Conservation (phyloP, 2,329 filamentous ascomycete genomes). For the Septoria linicola region DNA sequence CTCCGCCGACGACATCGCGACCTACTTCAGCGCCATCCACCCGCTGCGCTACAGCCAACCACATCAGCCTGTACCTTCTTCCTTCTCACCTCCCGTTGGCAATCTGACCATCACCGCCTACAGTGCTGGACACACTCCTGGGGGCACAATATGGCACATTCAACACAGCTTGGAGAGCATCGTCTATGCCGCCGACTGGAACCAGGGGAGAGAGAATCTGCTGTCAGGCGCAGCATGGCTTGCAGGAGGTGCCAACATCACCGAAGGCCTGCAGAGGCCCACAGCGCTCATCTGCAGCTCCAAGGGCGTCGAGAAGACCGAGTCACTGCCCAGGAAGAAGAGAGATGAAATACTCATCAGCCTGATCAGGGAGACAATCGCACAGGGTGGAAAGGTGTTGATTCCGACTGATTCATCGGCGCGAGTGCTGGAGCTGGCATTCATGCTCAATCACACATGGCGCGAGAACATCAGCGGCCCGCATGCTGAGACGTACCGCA, state of each 20-base stretch:
- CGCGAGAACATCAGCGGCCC: conserved; percentile 49
- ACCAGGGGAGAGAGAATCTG: conserved; percentile 94
- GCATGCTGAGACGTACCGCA: conserved; percentile 49
- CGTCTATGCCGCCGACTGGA: conserved; percentile 97
- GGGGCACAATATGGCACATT: conserved; percentile 98
- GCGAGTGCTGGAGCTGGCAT: conserved; percentile 87
- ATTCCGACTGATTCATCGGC: conserved; percentile 95
- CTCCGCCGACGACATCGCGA: conserved; percentile 81
- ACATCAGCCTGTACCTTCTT: conserved; percentile 81
- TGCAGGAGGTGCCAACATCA: conserved; percentile 83
- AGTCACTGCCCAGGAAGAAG: conserved; percentile 66
- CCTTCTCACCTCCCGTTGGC: conserved; percentile 84
- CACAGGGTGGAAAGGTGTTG: conserved; percentile 82
- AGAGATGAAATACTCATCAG: conserved; percentile 82
- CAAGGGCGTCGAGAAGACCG: conserved; percentile 69
- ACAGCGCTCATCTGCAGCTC: conserved; percentile 93
- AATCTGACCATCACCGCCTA: conserved; percentile 94
- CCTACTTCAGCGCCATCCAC: conserved; percentile 87
- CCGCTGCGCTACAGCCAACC: conserved; percentile 96
- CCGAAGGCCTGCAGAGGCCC: conserved; percentile 88
- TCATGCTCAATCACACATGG: conserved; percentile 91
- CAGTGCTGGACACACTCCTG: conserved; percentile 91
- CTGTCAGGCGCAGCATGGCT: conserved; percentile 92
- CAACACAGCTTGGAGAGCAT: conserved; percentile 96
- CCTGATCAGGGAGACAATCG: conserved; percentile 74